Evolutionary conservation across 1,139 yeast species (phyloP), one percentile per base, ranked within the genome.

Genomic region (Spathaspora sp.): DNA sequence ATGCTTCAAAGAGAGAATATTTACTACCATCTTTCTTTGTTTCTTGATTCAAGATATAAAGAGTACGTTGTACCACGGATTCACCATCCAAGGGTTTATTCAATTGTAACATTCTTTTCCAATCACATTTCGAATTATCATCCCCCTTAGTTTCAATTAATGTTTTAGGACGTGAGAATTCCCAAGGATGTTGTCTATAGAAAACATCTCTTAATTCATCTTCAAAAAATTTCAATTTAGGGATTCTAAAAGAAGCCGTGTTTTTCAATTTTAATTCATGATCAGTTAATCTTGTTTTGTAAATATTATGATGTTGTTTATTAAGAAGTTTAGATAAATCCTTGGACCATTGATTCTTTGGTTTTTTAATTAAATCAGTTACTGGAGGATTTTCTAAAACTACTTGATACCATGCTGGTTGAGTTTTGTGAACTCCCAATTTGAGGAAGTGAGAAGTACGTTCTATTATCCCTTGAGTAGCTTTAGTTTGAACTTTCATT

Each of bases 171-270:
- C 96, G 81, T 2, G 99, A 88, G 49, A 91, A 74, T 67, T 93
- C 99, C 99, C 99, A 93, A 10, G 99, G 99, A 65, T 93, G 99
- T 63, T 91, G 97, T 50, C 82, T 83, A 66, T 85, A 93, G 60
- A 93, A 93, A 26, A 87, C 73, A 44, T 79, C 75, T 70, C 99
- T 81, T 56, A 93, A 70, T 57, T 83, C 81, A 66, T 93, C 99
- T 66, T 93, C 98, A 44, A 86, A 71, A 60, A 82, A 90, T 49
- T 67, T 68, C 57, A 93, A 74, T 55, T 81, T 80, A 42, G 86
- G 84, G 6, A 89, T 78, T 51, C 76, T 71, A 58, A 80, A 79
- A 31, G 70, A 59, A 43, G 58, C 50, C 44, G 64, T 63, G 56
- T 73, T 72, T 42, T 57, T 58, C 41, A 63, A 65, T 18, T 48